Evolutionary conservation across 257 asterid genomes (phyloP).

Genomic region (Paulownia fortunei): DNA sequence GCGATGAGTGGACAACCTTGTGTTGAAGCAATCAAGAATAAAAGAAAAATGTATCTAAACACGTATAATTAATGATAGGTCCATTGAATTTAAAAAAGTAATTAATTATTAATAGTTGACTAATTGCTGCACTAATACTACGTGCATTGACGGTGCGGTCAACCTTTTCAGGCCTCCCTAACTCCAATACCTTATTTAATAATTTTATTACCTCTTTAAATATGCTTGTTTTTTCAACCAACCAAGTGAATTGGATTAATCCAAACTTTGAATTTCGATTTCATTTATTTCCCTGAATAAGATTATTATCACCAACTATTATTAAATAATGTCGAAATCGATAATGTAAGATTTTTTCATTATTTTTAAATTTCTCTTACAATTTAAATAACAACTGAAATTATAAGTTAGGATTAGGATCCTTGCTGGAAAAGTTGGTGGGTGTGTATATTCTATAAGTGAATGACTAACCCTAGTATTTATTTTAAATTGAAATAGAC

Average conservation of each 20-base stretch:
- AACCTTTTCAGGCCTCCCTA: background rate
- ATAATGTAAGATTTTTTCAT: too few species aligned
- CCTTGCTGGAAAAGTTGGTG: too few species aligned
- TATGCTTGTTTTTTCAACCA: background rate
- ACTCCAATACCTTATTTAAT: background rate
- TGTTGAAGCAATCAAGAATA: background rate
- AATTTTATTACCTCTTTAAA: background rate
- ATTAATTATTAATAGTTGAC: background rate
- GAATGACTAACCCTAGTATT: too few species aligned
- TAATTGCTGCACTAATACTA: background rate
- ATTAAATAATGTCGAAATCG: background rate
- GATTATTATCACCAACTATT: too few species aligned
- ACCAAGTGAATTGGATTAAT: background rate
- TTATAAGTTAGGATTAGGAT: too few species aligned
- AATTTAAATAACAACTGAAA: too few species aligned
- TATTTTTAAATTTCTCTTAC: too few species aligned
- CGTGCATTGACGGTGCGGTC: background rate
- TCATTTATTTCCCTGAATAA: too few species aligned
- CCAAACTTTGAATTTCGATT: background rate
- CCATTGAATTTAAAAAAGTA: background rate
- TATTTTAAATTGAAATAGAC: too few species aligned
- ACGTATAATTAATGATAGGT: background rate
- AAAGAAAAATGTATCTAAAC: too few species aligned
- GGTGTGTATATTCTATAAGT: too few species aligned
- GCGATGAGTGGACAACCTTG: background rate